Conservation (phyloP, 257 asterid species). For the Gardenia jasminoides region DNA sequence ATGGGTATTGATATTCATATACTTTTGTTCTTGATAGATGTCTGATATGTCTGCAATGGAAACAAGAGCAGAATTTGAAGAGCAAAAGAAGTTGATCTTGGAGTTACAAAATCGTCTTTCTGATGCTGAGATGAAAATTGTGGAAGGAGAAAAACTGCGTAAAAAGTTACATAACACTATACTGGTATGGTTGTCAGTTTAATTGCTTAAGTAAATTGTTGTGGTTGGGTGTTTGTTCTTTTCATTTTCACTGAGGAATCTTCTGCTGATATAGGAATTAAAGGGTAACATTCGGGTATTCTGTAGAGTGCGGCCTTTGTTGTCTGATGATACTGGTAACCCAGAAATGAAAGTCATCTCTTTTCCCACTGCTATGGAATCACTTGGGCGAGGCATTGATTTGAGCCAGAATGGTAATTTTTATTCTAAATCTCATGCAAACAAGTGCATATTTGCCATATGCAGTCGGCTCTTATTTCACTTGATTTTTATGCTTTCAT, state of each 20-base stretch:
- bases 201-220: not conserved
- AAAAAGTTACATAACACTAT: slow-evolving; percentile 92
- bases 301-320: slow-evolving; percentile 87
- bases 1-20: not conserved
- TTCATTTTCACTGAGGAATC: not conserved
- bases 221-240: not conserved
- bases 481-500: slow-evolving; percentile 4
- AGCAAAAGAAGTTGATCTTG: slow-evolving; percentile 42
- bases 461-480: slow-evolving; percentile 6
- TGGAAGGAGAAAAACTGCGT: slow-evolving; percentile 86
- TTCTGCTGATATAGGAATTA: slow-evolving; percentile 57
- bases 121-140: slow-evolving; percentile 72
- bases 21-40: slow-evolving; percentile 38
- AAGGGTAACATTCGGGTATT: slow-evolving; percentile 95
- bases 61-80: slow-evolving; percentile 71
- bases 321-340: slow-evolving; percentile 67
- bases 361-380: slow-evolving; percentile 69
- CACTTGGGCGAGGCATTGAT: slow-evolving; percentile 77
- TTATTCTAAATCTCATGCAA: not conserved
- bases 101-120: slow-evolving; percentile 66
- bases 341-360: slow-evolving; percentile 66
- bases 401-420: slow-evolving; percentile 67
- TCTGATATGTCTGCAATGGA: slow-evolving; percentile 63
- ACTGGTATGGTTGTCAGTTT: slow-evolving; percentile 47
- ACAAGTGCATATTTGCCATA: slow-evolving; percentile 5